Evolutionary conservation across 2,329 filamentous ascomycete species (phyloP), one percentile per base, ranked within the genome.

Genomic region (Scedosporium boydii): DNA sequence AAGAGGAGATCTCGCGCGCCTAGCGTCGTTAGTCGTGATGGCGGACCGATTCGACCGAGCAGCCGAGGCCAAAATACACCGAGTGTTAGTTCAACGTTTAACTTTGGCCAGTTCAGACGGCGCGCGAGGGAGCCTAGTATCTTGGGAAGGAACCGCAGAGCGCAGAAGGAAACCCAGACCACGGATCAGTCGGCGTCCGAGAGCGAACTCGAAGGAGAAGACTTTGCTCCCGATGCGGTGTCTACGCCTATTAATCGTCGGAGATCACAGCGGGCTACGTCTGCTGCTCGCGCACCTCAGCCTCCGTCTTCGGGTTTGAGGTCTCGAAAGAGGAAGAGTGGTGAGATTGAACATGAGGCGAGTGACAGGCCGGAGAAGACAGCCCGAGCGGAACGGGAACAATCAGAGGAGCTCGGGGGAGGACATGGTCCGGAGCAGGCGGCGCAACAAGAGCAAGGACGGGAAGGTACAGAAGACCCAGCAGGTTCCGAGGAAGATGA

Each of bases 141-240:
- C 62, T 70, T 87, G 51, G 80, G 82, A 4, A 80, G 81, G 1
- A 76, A 76, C 2, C 78, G 80, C 64, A 82, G 74, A 63, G 70
- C 74, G 21, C 69, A 70, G 53, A 65, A 64, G 5, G 64, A 65
- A 59, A 61, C 27, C 9, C 46, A 38, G 27, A 38, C 27, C 27
- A 44, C 58, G 18, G 60, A 62, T 23, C 51, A 62, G 27, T 62
- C 60, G 34, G 74, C 74, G 38, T 68, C 67, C 38, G 73, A 77
- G 10, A 76, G 82, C 23, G 79, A 82, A 60, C 67, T 73, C 6
- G 79, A 82, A 59, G 51, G 51, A 65, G 71, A 77, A 77, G 74
- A 83, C 66, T 87, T 84, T 69, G 80, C 77, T 60, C 87, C 81
- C 0, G 86, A 89, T 63, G 86, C 85, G 29, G 86, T 89, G 73